phyloP scores from a whole-genome alignment of 352 stramenopile genomes.

The Aphanomyces astaci region DNA sequence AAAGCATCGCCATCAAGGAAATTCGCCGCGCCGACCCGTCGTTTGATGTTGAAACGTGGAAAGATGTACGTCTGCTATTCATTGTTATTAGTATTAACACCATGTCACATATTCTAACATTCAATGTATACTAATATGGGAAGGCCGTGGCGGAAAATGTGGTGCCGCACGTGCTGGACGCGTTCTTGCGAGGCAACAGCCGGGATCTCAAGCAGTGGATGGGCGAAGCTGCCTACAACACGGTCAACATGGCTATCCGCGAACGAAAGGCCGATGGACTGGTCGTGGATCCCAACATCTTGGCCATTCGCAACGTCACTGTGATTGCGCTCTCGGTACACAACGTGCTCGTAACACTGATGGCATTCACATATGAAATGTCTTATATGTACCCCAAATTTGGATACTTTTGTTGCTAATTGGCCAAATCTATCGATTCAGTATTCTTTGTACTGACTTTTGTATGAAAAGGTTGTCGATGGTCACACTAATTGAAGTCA shows the following conservation, averaged over 20 bases:
- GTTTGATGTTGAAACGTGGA: slow-evolving; percentile 96
- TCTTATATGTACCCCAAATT: no score
- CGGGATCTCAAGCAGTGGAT: slow-evolving; percentile 95
- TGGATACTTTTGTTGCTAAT: no score
- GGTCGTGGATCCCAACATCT: slow-evolving; percentile 92
- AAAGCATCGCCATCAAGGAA: slow-evolving; percentile 91
- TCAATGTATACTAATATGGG: not conserved
- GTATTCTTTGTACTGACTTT: no score
- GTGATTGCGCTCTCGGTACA: slow-evolving; percentile 89
- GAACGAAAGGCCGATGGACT: slow-evolving; percentile 92
- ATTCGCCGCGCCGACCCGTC: slow-evolving; percentile 93
- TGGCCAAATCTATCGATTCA: no score
- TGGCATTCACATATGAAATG: not conserved
- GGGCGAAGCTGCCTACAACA: slow-evolving; percentile 91
- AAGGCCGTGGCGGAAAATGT: slow-evolving; percentile 90
- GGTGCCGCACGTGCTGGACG: slow-evolving; percentile 90
- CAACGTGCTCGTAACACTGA: not conserved
- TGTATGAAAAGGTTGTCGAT: no score
- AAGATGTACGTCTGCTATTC: slow-evolving; percentile 52
- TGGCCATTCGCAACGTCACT: slow-evolving; percentile 95
- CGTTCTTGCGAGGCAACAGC: slow-evolving; percentile 92
- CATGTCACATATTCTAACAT: not conserved
- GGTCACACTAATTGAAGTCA: no score
- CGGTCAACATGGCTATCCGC: slow-evolving; percentile 91
- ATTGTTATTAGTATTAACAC: no score